Base-by-base conservation (phyloP, 139 green algal genomes). In the Chlamydomonas sphaeroides region DNA sequence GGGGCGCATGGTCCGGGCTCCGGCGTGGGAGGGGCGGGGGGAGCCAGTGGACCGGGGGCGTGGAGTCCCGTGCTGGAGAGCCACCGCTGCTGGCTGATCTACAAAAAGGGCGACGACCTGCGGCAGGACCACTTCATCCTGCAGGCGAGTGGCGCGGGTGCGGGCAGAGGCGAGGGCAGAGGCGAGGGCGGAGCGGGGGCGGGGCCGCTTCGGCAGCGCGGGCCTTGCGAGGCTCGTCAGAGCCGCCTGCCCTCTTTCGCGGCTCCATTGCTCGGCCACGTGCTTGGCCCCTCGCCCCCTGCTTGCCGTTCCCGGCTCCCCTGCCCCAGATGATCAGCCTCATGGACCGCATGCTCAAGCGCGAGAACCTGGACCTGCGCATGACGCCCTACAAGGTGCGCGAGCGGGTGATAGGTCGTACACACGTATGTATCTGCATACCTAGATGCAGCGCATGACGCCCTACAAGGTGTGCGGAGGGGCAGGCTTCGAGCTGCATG, bases 21-120 rank as follows among this genome's bases (percentile, higher is more conserved):
- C 23, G 63, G 63, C 42, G 17, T 33, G 25, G 38, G 61, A 33
- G 42, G 36, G 61, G 57, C 39, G 41, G 38, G 20, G 39, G 65
- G 56, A 36, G 26, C 8, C 45, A 41, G 20, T n/a, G n/a, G 51
- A 41, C 41, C 20, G 14, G 32, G 57, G 39, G 5, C 67, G 21
- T 25, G 73, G 53, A 1, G 30, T 51, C 48, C 78, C 18, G 49
- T 85, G 30, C 65, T 80, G 41, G 67, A 84, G 32, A 45, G 71
- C 20, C 39, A 88, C 57, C 86, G 88, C 15, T 93, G 89, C 78
- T 81, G 89, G 36, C 69, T 99, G 35, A 99, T 99, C 56, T 99
- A 98, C 90, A 99, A 99, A 88, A 95, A 94, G 66, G 97, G 97
- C 0, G 97, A 99, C 77, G 97, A 99, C 90, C 84, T 99, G 78